Conservation (phyloP, 2,329 filamentous ascomycete genomes). For the Ceratocystis papillata region DNA sequence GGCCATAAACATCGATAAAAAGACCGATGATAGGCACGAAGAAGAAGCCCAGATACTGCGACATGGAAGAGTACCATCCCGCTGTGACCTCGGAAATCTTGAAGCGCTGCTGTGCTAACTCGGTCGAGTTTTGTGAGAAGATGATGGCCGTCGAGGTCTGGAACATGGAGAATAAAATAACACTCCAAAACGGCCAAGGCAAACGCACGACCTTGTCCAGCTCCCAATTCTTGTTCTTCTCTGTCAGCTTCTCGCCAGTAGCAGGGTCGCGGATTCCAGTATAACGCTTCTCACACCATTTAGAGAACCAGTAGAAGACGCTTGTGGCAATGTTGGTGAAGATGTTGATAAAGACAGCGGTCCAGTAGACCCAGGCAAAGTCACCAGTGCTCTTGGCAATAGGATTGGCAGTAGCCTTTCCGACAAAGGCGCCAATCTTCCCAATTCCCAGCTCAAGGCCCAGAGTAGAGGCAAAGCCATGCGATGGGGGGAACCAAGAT, state of each 20-base stretch:
- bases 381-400: conserved; percentile 47
- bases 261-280: conserved; percentile 41
- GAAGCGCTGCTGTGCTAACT: conserved; percentile 50
- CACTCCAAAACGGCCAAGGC: conserved; percentile 49
- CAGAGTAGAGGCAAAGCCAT: conserved; percentile 51
- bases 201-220: conserved; percentile 44
- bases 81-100: conserved; percentile 43
- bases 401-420: conserved; percentile 49
- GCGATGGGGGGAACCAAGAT: conserved; percentile 51
- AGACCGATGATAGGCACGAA: conserved; percentile 46
- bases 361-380: conserved; percentile 54
- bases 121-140: conserved; percentile 49
- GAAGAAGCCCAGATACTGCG: conserved; percentile 48
- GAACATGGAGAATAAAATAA: conserved; percentile 47
- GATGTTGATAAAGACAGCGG: conserved; percentile 51
- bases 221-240: conserved; percentile 49
- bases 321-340: conserved; percentile 48
- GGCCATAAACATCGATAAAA: conserved; percentile 46
- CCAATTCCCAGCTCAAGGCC: conserved; percentile 50
- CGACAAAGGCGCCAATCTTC: conserved; percentile 51
- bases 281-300: conserved; percentile 40
- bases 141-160: conserved; percentile 46
- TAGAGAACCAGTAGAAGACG: conserved; percentile 46
- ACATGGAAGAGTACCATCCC: conserved; percentile 49
- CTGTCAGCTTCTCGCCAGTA: conserved; percentile 48